phyloP scores from a whole-genome alignment of 139 green algal genomes.

The Ulvella scutata region DNA sequence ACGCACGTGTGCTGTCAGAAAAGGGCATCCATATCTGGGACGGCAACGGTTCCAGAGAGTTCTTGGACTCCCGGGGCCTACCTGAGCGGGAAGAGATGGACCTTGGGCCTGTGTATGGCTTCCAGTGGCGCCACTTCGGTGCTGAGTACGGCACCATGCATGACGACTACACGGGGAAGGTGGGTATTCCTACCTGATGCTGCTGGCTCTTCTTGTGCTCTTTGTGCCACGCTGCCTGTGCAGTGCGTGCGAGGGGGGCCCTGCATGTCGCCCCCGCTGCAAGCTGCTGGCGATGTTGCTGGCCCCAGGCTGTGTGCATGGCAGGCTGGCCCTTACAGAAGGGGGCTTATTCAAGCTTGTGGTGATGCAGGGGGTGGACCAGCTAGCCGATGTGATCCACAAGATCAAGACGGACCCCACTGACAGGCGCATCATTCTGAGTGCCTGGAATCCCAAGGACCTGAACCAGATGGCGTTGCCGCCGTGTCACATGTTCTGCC shows the following conservation, averaged over 20 bases:
- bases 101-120: constrained; percentile 96
- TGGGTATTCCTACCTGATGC: too few species aligned
- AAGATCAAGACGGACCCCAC: constrained; percentile 71
- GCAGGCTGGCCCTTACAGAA: too few species aligned
- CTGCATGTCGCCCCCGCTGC: too few species aligned
- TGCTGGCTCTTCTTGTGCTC: not conserved
- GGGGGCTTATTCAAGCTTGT: too few species aligned
- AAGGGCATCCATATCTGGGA: constrained; percentile 95
- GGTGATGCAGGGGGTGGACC: constrained; percentile 79
- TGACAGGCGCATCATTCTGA: constrained; percentile 91
- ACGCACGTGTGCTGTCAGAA: constrained; percentile 62
- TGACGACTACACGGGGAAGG: constrained; percentile 73
- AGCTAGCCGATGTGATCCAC: constrained; percentile 90
- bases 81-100: constrained; percentile 75
- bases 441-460: constrained; percentile 91
- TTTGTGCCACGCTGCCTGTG: not conserved
- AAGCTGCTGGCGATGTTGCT: too few species aligned
- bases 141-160: constrained; percentile 91
- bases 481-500: constrained; percentile 96
- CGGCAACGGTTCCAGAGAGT: constrained; percentile 61
- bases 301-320: too few species aligned
- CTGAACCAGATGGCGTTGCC: constrained; percentile 91
- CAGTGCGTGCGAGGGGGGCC: too few species aligned
- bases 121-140: constrained; percentile 99
- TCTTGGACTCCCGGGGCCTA: constrained; percentile 43